These are phyloP conservation scores for Endogone sp. DNA, from an alignment of 192 early-diverging fungal species.

Conservation along the genomic window DNA sequence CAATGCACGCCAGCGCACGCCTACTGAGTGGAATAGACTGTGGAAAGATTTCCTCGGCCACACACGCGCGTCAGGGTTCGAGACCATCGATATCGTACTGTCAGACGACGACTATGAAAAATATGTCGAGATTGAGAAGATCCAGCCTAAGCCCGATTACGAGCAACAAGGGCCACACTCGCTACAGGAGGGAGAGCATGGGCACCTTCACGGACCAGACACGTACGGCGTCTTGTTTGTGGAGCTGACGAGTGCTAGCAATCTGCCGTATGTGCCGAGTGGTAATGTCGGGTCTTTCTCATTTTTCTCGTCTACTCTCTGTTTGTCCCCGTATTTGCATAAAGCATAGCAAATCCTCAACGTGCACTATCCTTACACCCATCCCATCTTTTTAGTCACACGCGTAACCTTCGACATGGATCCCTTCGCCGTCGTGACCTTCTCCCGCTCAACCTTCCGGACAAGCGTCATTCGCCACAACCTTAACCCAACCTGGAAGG, in stretches of 20 bases:
- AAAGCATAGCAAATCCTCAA: background rate
- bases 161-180: background rate
- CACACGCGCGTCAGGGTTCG: background rate
- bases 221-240: slow-evolving; percentile 46
- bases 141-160: background rate
- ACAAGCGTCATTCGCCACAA: slow-evolving; percentile 62
- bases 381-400: slow-evolving; percentile 25
- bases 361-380: background rate
- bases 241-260: slow-evolving; percentile 41
- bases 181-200: slow-evolving; percentile 2
- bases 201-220: slow-evolving; percentile 16
- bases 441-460: slow-evolving; percentile 64
- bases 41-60: background rate
- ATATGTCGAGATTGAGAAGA: background rate
- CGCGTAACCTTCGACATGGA: slow-evolving; percentile 75
- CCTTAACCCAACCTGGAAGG: slow-evolving; percentile 72
- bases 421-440: slow-evolving; percentile 75
- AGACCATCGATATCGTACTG: background rate
- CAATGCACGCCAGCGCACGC: background rate
- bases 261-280: slow-evolving; percentile 38
- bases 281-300: no score
- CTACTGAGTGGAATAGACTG: background rate
- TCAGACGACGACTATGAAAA: background rate
- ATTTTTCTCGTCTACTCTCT: no score
- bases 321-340: no score